phyloP scores from a whole-genome alignment of 305 asterid species.

The Fraxinus greggii region DNA sequence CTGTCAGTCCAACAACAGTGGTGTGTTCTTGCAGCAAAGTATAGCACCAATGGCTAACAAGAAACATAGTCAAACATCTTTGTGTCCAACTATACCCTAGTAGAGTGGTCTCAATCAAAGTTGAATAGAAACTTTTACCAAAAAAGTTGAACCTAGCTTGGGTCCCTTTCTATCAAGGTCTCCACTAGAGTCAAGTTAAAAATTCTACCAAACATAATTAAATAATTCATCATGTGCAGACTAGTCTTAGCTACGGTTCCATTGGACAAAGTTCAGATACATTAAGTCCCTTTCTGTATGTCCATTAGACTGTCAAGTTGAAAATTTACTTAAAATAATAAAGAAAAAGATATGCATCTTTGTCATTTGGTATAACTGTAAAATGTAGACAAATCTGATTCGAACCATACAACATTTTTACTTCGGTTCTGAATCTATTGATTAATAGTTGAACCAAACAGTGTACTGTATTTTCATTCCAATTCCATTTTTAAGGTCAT shows the following conservation, averaged over 20 bases:
- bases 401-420: not conserved
- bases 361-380: not conserved
- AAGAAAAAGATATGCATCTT: not conserved
- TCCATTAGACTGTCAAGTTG: not conserved
- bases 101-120: not conserved
- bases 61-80: not conserved
- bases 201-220: not conserved
- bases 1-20: not conserved
- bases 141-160: not conserved
- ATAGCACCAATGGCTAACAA: not conserved
- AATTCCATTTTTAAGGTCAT: not conserved
- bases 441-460: not conserved
- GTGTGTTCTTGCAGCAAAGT: too few relatives aligned
- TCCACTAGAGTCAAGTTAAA: not conserved
- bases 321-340: not conserved
- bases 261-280: not conserved
- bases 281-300: not conserved
- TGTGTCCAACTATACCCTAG: not conserved
- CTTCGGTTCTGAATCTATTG: not conserved
- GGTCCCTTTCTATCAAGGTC: not conserved
- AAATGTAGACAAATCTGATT: not conserved
- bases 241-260: not conserved
- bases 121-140: not conserved
- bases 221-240: not conserved
- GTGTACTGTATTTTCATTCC: not conserved